Evolutionary conservation across 345 rosid genomes (phyloP).

Genomic region (Carallia pectinifolia): DNA sequence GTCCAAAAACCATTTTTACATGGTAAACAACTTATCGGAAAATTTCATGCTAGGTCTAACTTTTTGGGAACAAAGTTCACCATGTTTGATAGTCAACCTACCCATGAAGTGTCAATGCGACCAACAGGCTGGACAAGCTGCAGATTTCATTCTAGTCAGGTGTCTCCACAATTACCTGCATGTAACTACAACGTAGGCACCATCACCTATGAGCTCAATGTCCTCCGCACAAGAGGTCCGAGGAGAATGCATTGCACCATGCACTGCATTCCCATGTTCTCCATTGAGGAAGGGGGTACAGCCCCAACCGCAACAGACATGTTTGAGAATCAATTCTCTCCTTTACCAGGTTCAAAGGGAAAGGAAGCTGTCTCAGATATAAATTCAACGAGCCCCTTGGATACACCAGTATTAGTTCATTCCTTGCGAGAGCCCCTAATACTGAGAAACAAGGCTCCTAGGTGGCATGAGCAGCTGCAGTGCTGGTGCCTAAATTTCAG

Average conservation of each 20-base stretch:
- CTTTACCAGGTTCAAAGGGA: conserved; percentile 40
- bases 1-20: background rate
- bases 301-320: conserved; percentile 51
- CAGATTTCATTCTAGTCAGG: conserved; percentile 68
- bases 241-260: conserved; percentile 87
- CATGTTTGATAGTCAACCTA: conserved; percentile 64
- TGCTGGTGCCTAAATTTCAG: conserved; percentile 97
- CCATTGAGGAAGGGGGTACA: conserved; percentile 63
- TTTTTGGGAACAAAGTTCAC: conserved; percentile 92
- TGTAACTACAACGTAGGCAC: conserved; percentile 54
- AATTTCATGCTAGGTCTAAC: conserved; percentile 63
- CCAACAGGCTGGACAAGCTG: conserved; percentile 33
- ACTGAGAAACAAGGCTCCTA: conserved; percentile 87
- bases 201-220: conserved; percentile 81
- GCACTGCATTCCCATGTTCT: conserved; percentile 76
- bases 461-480: conserved; percentile 97
- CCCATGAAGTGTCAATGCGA: conserved; percentile 43
- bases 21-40: conserved; percentile 9
- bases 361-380: conserved; percentile 33
- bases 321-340: conserved; percentile 34
- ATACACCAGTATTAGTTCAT: conserved; percentile 24
- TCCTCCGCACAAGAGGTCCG: conserved; percentile 89
- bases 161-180: conserved; percentile 55
- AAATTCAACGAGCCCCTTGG: conserved; percentile 39
- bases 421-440: conserved; percentile 50